Percentiles rank a stretch among this genome's conserved stretches.
Evolutionary conservation across 2,329 filamentous ascomycete genomes (phyloP).

Genomic region (Scortechinia acanthostroma): DNA sequence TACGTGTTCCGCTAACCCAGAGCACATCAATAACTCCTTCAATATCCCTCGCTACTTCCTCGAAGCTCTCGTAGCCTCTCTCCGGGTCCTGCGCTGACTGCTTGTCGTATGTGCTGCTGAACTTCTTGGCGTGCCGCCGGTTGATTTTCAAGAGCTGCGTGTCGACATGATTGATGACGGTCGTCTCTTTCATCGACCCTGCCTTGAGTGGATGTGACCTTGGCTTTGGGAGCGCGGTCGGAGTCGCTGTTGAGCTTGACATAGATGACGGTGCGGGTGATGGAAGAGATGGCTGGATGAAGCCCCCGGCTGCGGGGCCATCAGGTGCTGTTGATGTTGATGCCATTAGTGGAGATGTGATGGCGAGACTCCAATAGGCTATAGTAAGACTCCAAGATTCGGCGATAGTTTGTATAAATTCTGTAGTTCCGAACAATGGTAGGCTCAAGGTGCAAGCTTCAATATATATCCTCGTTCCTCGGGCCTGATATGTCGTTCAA

Average conservation of each 20-base stretch:
- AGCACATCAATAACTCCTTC: constrained; percentile 47
- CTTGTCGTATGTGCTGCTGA: constrained; percentile 24
- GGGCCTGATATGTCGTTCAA: no score
- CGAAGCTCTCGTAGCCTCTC: constrained; percentile 9
- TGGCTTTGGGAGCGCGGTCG: background rate
- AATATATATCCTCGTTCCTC: no score
- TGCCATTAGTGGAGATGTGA: no score
- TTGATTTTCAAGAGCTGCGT: background rate
- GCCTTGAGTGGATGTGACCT: background rate
- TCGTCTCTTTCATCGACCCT: background rate
- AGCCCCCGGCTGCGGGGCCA: background rate
- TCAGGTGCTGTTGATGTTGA: no score
- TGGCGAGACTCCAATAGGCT: no score
- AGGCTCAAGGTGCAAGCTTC: no score
- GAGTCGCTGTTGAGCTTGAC: background rate
- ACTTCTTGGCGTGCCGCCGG: background rate
- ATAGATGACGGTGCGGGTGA: background rate
- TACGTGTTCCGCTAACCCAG: constrained; percentile 56
- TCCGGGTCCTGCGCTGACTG: constrained; percentile 44
- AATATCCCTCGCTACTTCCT: constrained; percentile 30
- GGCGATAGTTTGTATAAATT: no score
- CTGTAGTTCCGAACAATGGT: no score
- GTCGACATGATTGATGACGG: background rate
- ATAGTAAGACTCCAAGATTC: no score
- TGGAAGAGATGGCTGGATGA: background rate